A percentile compares a stretch with the other conserved stretches of the same genome.
Evolutionary conservation across 176 grass and related monocot species (phyloP).

Genomic region (Cenchrus americanus): DNA sequence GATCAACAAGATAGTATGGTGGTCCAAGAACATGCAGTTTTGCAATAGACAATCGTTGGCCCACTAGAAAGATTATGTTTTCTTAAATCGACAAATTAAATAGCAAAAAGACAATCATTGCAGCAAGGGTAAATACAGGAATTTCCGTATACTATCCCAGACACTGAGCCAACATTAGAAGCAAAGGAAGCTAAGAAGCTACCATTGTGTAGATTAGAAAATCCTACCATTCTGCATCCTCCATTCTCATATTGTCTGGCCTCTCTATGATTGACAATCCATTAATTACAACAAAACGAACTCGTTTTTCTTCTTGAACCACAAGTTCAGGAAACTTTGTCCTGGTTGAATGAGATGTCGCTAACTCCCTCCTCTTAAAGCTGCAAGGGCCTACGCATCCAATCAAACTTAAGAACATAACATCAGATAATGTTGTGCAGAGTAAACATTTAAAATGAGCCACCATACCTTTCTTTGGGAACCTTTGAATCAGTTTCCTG

Average conservation of each 20-base stretch:
- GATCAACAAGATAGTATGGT: background rate
- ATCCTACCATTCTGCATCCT: conserved; percentile 75
- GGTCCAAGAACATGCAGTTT: conserved; percentile 22
- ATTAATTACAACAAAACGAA: conserved; percentile 94
- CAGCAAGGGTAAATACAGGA: conserved; percentile 18
- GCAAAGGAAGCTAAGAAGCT: background rate
- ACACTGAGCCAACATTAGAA: background rate
- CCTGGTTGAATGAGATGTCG: conserved; percentile 79
- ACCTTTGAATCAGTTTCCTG: conserved; percentile 82
- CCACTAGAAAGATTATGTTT: background rate
- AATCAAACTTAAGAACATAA: conserved; percentile 24
- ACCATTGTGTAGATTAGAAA: conserved; percentile 10
- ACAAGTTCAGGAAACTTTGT: conserved; percentile 88
- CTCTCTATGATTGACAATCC: conserved; percentile 76
- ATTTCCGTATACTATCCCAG: conserved; percentile 5
- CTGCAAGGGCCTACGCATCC: conserved; percentile 64
- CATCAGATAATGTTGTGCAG: background rate
- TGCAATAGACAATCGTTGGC: background rate
- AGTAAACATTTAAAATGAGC: background rate
- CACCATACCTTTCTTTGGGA: conserved; percentile 74
- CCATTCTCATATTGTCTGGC: conserved; percentile 65
- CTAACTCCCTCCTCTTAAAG: conserved; percentile 92
- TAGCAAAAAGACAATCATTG: conserved; percentile 27
- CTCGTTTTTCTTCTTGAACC: conserved; percentile 88
- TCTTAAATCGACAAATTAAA: background rate